Evolutionary conservation across 768 basidiomycete species (phyloP), one percentile per base, ranked within the genome.

Genomic region (Suillus brevipes): DNA sequence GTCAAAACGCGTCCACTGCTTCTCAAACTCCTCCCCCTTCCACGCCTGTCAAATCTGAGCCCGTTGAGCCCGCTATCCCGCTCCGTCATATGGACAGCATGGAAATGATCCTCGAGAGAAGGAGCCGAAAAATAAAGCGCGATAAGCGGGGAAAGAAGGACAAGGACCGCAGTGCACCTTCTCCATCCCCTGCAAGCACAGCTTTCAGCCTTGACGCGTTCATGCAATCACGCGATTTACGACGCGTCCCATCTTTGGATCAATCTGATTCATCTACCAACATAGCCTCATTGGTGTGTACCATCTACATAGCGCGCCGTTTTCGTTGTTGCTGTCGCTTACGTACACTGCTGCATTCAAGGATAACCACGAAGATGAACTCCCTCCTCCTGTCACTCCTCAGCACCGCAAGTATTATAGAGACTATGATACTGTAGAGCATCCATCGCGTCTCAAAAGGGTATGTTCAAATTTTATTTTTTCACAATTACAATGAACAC

Each of bases 21-120:
- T 72, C 75, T 36, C 72, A 67, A 40, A 75, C 76, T 16, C 84
- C 87, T 28, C 68, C 79, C 14, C 85, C 87, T 14, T 78, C 78
- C 40, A 88, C 88, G 1, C 87, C 89, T 31, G 81, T 90, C 67
- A 90, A 91, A 74, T 77, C 83, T 1, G 89, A 90, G 71, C 84
- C 85, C 10, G 71, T 76, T 55, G 89, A 90, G 64, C 74, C 73
- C 28, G 61, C 78, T 52, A 73, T 84, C 60, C 83, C 86, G 14
- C 74, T 81, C 28, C 85, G 89, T 37, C 85, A 84, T 42, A 85
- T 86, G 76, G 88, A 89, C 67, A 90, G 83, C 72, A 92, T 92
- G 91, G 89, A 92, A 67, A 78, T 85, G 78, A 85, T 92, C 49
- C 83, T 92, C 66, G 91, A 92, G 74, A 84, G 88, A 53, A 89